Percentiles rank a stretch among this genome's conserved stretches.
Evolutionary conservation across 2,329 filamentous ascomycete species (phyloP).

Genomic region (Blastomyces emzantsi): DNA sequence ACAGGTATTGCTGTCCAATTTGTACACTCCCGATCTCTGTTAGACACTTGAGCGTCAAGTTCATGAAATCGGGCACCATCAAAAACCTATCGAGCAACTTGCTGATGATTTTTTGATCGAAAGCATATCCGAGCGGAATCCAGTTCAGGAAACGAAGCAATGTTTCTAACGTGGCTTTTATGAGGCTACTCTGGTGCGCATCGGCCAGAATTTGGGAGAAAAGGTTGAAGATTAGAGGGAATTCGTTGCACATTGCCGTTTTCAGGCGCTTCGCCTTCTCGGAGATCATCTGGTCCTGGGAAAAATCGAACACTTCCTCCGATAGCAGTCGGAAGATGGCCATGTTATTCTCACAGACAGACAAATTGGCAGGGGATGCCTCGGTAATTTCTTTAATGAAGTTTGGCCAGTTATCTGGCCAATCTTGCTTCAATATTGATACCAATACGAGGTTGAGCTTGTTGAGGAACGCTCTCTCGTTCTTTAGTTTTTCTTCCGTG

Average conservation of each 20-base stretch:
- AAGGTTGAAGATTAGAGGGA: constrained; percentile 95
- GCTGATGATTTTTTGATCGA: constrained; percentile 93
- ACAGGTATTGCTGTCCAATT: constrained; percentile 64
- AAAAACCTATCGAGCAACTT: constrained; percentile 88
- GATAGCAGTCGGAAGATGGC: constrained; percentile 89
- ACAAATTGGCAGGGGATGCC: constrained; percentile 87
- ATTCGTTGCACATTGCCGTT: constrained; percentile 97
- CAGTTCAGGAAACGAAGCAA: constrained; percentile 95
- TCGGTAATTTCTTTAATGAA: constrained; percentile 99
- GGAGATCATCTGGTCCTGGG: constrained; percentile 98
- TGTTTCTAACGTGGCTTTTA: constrained; percentile 96
- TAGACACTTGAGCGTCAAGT: constrained; percentile 90
- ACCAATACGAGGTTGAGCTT: constrained; percentile 97
- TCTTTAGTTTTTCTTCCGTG: constrained; percentile 76
- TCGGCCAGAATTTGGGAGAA: constrained; percentile 92
- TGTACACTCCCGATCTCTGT: constrained; percentile 95
- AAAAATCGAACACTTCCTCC: constrained; percentile 98
- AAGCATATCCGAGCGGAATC: constrained; percentile 98
- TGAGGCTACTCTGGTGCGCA: constrained; percentile 75
- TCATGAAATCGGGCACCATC: constrained; percentile 88
- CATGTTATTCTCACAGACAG: constrained; percentile 99
- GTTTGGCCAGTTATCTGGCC: constrained; percentile 99
- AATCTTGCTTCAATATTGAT: constrained; percentile 97
- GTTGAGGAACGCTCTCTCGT: constrained; percentile 84
- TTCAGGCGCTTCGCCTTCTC: constrained; percentile 93